Evolutionary conservation across 306 rosid species (phyloP), one percentile per base, ranked within the genome.

Genomic region (Dryas drummondii): DNA sequence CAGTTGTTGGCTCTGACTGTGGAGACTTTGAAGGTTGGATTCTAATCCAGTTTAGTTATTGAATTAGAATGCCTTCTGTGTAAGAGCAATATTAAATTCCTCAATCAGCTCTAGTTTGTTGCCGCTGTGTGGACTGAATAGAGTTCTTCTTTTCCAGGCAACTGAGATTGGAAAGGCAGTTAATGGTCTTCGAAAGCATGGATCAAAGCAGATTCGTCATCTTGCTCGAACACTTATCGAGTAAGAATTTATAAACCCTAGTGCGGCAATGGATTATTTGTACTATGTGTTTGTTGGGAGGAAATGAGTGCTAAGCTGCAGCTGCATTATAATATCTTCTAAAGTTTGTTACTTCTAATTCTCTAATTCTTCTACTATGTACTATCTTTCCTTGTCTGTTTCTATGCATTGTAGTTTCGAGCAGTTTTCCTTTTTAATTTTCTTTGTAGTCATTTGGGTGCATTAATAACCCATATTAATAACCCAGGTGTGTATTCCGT

Each of bases 91-190:
- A 19, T 32, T 48, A 16, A 11, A 66, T 44, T 7, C 11, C 5
- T 54, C 11, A 51, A 50, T 61, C 48, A 4, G 74, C 5, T 65
- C 3, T 67, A 8, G 64, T 14, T 27, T 56, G 74, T 53, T 74
- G 71, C 19, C 10, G 53, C 44, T 45, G 49, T 47, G 27, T 70
- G 80, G 73, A 79, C 72, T 68, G 19, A 78, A 5, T 1, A 10
- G 27, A 63, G 27, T 68, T 82, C 45, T 6, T 71, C 80, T 87
- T 84, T 80, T 44, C 68, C 91, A 93, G 98, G 88, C 87, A 46
- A 94, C 99, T 77, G 93, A 90, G 84, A 94, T 94, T 80, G 99
- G 99, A 81, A 92, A 84, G 87, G 88, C 87, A 51, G 99, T 94
- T 40, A 88, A 85, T 68, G 79, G 86, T 54, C 82, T 92, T 12